A percentile compares a stretch with the other conserved stretches of the same genome.
Conservation (phyloP, 202 grass and related monocot species). For the Schoenoplectus triqueter region DNA sequence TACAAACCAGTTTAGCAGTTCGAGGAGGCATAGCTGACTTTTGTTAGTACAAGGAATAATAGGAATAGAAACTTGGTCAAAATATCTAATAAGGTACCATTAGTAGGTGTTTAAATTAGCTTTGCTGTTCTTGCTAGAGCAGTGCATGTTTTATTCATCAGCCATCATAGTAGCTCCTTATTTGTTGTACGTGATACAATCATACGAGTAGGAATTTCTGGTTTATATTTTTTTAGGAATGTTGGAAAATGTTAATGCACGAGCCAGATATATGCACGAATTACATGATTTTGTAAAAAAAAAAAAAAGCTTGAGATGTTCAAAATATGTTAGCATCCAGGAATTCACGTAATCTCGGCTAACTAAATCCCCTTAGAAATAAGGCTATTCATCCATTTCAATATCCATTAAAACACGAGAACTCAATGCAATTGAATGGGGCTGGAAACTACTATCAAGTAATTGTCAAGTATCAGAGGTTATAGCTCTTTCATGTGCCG, state of each 20-base stretch:
- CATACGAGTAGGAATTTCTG: background rate
- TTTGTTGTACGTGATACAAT: slow-evolving; percentile 31
- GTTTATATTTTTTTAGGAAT: background rate
- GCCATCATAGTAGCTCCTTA: background rate
- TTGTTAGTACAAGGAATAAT: slow-evolving; percentile 33
- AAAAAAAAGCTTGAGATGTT: too few relatives aligned
- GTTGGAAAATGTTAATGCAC: slow-evolving; percentile 15
- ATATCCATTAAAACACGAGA: background rate
- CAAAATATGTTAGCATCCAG: background rate
- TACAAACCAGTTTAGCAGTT: slow-evolving; percentile 70
- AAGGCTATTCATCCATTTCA: background rate
- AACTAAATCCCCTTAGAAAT: background rate
- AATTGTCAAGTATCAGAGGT: background rate
- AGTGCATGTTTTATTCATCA: background rate
- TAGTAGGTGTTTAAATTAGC: slow-evolving; percentile 28
- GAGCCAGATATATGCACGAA: background rate
- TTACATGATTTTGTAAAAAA: slow-evolving; percentile 38
- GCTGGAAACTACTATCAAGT: background rate
- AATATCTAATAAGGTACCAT: slow-evolving; percentile 11
- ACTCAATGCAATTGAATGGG: background rate
- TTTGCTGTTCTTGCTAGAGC: background rate
- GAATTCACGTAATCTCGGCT: background rate
- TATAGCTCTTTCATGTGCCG: background rate
- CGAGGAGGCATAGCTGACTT: slow-evolving; percentile 60
- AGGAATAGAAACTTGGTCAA: slow-evolving; percentile 1